phyloP scores from a whole-genome alignment of 306 rosid species.

The Hippophae tibetana region DNA sequence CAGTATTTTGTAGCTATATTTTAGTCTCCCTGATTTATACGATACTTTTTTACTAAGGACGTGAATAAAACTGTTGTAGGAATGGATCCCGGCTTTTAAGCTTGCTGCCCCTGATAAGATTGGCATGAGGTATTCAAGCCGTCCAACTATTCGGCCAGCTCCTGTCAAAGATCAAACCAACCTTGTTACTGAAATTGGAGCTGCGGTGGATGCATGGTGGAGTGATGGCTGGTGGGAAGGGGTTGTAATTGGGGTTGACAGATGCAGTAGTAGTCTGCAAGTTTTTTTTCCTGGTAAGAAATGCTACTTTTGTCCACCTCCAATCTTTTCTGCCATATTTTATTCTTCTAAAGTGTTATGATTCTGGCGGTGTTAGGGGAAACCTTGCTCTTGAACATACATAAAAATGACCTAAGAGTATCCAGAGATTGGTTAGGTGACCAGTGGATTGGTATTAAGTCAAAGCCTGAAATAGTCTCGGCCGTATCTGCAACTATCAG shows the following conservation, averaged over 20 bases:
- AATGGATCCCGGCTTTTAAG: conserved; percentile 80
- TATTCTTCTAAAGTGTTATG: conserved; percentile 3
- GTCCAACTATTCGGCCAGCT: conserved; percentile 67
- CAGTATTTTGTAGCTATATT: not conserved
- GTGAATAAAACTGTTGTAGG: conserved; percentile 38
- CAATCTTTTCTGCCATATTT: not conserved
- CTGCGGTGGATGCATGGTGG: conserved; percentile 97
- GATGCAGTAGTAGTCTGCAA: conserved; percentile 35
- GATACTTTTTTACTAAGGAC: conserved; percentile 3
- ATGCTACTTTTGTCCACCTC: not conserved
- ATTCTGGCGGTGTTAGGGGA: conserved; percentile 51
- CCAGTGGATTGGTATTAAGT: conserved; percentile 53
- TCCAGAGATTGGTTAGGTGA: conserved; percentile 90
- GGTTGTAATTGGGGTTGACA: conserved; percentile 46
- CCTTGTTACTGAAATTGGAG: conserved; percentile 45
- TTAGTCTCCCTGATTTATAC: conserved; percentile 4
- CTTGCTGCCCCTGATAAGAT: conserved; percentile 78
- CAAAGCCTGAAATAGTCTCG: conserved; percentile 54
- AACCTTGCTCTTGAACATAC: conserved; percentile 45
- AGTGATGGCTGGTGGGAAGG: conserved; percentile 99
- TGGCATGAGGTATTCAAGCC: conserved; percentile 69
- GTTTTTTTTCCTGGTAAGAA: conserved; percentile 69
- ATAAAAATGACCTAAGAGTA: conserved; percentile 61
- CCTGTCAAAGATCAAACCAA: conserved; percentile 46
- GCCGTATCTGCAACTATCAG: conserved; percentile 30